phyloP scores from a whole-genome alignment of 2,329 filamentous ascomycete genomes.

The Rutstroemia sp. region DNA sequence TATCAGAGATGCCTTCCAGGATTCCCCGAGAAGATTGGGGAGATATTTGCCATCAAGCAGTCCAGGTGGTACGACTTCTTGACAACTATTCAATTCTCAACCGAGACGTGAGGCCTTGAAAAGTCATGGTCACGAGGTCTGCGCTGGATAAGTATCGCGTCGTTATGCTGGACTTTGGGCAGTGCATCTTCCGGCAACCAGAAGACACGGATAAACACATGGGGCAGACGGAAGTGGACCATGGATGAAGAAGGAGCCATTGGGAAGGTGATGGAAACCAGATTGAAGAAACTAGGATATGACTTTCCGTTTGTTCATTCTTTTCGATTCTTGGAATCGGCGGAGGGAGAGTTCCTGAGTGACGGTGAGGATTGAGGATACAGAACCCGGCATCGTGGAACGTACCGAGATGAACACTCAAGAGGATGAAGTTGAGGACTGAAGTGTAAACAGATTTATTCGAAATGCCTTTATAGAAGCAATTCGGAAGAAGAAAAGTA shows the following conservation, averaged over 20 bases:
- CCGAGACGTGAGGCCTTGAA: not conserved
- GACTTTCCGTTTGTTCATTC: not conserved
- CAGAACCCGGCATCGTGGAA: too few species aligned
- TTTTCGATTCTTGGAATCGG: not conserved
- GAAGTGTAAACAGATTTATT: too few species aligned
- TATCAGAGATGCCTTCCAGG: not conserved
- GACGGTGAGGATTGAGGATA: not conserved
- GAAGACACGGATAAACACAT: not conserved
- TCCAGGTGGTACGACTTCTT: too few species aligned
- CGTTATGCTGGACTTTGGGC: not conserved
- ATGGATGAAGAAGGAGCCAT: not conserved
- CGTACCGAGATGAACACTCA: too few species aligned
- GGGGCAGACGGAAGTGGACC: not conserved
- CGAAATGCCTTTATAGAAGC: too few species aligned
- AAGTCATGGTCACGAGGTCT: not conserved
- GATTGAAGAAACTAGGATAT: not conserved
- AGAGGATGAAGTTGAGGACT: too few species aligned
- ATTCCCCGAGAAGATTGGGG: not conserved
- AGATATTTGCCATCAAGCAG: not conserved
- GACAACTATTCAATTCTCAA: not conserved
- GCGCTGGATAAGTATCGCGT: not conserved
- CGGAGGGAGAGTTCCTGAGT: not conserved
- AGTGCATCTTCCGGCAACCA: not conserved
- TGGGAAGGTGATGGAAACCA: not conserved
- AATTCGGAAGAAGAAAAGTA: too few species aligned